phyloP scores from a whole-genome alignment of 306 rosid genomes.

The Glycine tomentella region DNA sequence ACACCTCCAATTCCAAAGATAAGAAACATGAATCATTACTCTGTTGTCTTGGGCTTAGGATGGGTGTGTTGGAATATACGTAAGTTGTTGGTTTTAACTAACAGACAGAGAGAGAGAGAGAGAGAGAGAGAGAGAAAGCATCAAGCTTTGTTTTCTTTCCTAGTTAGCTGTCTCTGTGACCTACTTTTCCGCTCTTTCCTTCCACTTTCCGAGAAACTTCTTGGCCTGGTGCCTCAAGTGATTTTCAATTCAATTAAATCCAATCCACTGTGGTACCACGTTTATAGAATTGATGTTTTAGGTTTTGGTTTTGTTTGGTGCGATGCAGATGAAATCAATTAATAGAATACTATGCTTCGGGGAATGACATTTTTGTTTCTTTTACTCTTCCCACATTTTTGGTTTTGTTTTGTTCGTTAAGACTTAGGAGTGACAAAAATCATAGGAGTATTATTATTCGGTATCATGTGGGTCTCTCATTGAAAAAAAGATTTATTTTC shows the following conservation, averaged over 20 bases:
- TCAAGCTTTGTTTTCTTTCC: constrained; percentile 8
- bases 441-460: too few species aligned
- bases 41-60: neutral
- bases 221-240: neutral
- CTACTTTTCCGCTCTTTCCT: neutral
- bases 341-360: neutral
- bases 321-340: neutral
- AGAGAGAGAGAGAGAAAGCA: neutral
- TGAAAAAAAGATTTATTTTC: too few species aligned
- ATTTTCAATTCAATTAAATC: neutral
- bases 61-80: neutral
- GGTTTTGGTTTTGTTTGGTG: constrained; percentile 8
- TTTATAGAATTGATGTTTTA: neutral
- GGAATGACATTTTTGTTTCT: neutral
- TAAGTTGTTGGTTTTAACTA: neutral
- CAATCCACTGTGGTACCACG: neutral
- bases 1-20: neutral
- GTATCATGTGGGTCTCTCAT: too few species aligned
- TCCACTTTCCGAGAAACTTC: constrained; percentile 37
- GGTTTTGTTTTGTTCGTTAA: too few species aligned
- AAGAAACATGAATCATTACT: neutral
- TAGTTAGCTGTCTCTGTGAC: neutral
- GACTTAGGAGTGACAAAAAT: too few species aligned
- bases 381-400: too few species aligned
- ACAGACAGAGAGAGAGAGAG: too few species aligned